phyloP scores from a whole-genome alignment of 345 rosid species.

The Acer saccharum region DNA sequence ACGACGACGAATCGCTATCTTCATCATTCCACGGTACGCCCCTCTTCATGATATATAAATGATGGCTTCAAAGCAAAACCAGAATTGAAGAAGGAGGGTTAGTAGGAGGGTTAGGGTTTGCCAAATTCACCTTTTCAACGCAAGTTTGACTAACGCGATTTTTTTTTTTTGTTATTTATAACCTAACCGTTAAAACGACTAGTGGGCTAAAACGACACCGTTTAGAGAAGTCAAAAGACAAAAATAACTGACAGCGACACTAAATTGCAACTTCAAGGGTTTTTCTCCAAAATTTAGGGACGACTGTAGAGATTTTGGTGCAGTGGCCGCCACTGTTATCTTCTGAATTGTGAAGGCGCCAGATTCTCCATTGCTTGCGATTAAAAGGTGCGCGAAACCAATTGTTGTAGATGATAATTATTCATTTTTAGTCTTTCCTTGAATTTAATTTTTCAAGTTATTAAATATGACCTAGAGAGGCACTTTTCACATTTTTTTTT shows the following conservation, averaged over 20 bases:
- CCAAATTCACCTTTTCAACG: neutral
- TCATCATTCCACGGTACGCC: slow-evolving; percentile 53
- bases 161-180: too few relatives aligned
- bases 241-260: too few relatives aligned
- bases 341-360: neutral
- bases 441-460: neutral
- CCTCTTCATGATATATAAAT: slow-evolving; percentile 54
- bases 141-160: too few relatives aligned
- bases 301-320: neutral
- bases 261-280: neutral
- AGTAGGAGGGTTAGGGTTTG: neutral
- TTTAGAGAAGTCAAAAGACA: too few relatives aligned
- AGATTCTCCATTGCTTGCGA: neutral
- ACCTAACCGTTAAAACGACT: too few relatives aligned
- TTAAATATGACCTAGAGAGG: neutral
- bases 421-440: neutral
- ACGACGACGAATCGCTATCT: slow-evolving; percentile 43
- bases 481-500: neutral
- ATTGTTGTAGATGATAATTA: neutral
- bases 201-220: too few relatives aligned
- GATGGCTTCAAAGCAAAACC: neutral
- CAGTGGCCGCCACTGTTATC: slow-evolving; percentile 11
- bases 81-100: neutral
- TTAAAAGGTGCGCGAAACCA: slow-evolving; percentile 1
- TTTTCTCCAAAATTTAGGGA: neutral